These are phyloP conservation scores for Pyrenochaeta sp. DNA, from an alignment of 2,329 filamentous ascomycete species.

Conservation along the genomic window DNA sequence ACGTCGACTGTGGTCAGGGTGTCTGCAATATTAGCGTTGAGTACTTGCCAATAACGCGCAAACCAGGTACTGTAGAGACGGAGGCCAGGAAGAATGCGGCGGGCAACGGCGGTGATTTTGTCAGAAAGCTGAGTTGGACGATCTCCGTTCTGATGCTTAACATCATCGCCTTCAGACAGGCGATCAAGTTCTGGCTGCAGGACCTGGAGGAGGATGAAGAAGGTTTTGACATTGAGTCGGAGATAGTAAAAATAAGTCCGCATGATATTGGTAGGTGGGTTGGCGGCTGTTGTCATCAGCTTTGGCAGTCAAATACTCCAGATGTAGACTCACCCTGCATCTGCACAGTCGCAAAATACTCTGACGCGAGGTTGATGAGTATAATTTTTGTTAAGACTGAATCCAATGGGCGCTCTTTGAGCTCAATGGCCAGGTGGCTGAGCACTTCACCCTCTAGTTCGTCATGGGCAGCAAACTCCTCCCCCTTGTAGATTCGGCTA, in stretches of 20 bases:
- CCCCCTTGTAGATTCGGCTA: slow-evolving; percentile 81
- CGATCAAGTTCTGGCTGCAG: slow-evolving; percentile 74
- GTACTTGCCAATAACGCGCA: slow-evolving; percentile 61
- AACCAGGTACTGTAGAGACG: slow-evolving; percentile 76
- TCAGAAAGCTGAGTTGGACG: slow-evolving; percentile 51
- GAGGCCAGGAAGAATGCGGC: slow-evolving; percentile 69
- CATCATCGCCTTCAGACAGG: slow-evolving; percentile 57
- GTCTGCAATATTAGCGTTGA: slow-evolving; percentile 64
- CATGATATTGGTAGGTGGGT: slow-evolving; percentile 46
- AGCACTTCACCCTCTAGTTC: slow-evolving; percentile 89
- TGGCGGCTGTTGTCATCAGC: slow-evolving; percentile 29
- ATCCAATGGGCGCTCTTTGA: slow-evolving; percentile 73
- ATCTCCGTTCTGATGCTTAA: slow-evolving; percentile 52
- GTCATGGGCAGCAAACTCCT: slow-evolving; percentile 75
- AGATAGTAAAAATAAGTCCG: slow-evolving; percentile 69
- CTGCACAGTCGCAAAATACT: slow-evolving; percentile 72
- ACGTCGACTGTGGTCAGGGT: slow-evolving; percentile 65
- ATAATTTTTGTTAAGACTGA: slow-evolving; percentile 78
- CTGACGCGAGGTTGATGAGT: slow-evolving; percentile 85
- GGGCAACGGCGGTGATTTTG: slow-evolving; percentile 66
- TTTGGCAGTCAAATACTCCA: background rate
- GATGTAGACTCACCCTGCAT: slow-evolving; percentile 61
- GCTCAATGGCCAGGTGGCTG: slow-evolving; percentile 75
- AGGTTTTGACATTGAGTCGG: slow-evolving; percentile 79
- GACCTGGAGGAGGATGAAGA: slow-evolving; percentile 74